Evolutionary conservation across 208 protist species (phyloP), one percentile per base, ranked within the genome.

Genomic region (Endotrypanum monterogeii): DNA sequence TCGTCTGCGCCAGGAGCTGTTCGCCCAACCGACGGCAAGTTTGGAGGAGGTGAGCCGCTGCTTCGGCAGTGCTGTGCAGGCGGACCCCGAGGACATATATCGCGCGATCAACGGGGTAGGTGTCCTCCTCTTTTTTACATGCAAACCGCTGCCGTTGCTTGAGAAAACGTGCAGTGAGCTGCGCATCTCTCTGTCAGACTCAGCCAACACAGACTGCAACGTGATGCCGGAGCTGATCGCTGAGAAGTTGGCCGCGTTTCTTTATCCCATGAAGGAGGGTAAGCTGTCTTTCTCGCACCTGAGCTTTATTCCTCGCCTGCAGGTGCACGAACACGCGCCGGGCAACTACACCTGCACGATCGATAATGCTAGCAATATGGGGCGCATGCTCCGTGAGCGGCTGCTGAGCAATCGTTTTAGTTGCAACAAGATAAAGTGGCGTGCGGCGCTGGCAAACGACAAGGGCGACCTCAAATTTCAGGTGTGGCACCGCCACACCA

Each of bases 391-490:
- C 52, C 67, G 83, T 32, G 84, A 92, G 67, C 82, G 84, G 23
- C 71, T 90, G 35, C 60, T 89, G 70, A 93, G 89, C 76, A 96
- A 96, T 76, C 87, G 87, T 28, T 96, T 96, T 76, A 91, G 78
- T 71, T 94, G 84, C 79, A 88, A 79, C 69, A 92, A 92, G 78
- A 87, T 96, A 39, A 87, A 82, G 73, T 94, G 88, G 84, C 86
- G 89, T 48, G 88, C 87, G 9, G 50, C 87, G 30, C 60, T 94
- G 25, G 56, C 72, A 41, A 83, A 74, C 52, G 82, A 89, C 44
- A 63, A 80, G 65, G 73, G 79, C 32, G 71, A 82, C 20, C 58
- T 94, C 32, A 86, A 74, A 61, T 83, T 96, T 51, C 74, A 74
- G 5, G 68, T 96, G 50, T 94, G 87, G 87, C 91, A 96, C 81